A percentile compares a stretch with the other conserved stretches of the same genome.
These are phyloP conservation scores for Fusarium duplospermum DNA, from an alignment of 2,329 filamentous ascomycete genomes.

Conservation along the genomic window DNA sequence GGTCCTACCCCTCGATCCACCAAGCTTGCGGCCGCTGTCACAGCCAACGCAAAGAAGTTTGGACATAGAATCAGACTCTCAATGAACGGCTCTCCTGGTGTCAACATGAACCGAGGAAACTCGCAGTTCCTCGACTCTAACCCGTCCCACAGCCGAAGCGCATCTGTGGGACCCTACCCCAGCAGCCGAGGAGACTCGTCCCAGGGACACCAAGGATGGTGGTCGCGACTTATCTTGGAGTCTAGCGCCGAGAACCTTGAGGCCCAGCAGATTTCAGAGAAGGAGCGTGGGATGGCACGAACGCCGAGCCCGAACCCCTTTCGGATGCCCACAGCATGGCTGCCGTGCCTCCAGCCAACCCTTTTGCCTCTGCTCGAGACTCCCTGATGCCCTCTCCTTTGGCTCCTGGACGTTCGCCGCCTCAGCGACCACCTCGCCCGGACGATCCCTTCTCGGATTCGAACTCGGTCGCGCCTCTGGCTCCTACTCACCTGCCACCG, in stretches of 20 bases:
- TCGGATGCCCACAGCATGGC: constrained; percentile 59
- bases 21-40: constrained; percentile 45
- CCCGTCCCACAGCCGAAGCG: constrained; percentile 53
- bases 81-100: constrained; percentile 49
- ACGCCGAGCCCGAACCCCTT: constrained; percentile 38
- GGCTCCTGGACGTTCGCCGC: constrained; percentile 33
- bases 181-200: constrained; percentile 14
- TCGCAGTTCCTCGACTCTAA: constrained; percentile 60
- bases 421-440: constrained; percentile 25
- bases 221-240: constrained; percentile 56
- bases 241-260: constrained; percentile 53
- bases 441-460: constrained; percentile 61
- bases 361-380: constrained; percentile 54
- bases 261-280: constrained; percentile 36
- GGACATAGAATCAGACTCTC: constrained; percentile 35
- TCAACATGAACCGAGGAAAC: constrained; percentile 64
- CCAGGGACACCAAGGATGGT: constrained; percentile 54
- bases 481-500: constrained; percentile 46
- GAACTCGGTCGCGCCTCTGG: constrained; percentile 54
- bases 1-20: constrained; percentile 59
- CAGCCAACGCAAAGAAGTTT: constrained; percentile 46
- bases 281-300: constrained; percentile 27
- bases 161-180: constrained; percentile 42
- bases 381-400: constrained; percentile 55
- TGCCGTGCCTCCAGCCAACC: constrained; percentile 49